Evolutionary conservation across 2,329 filamentous ascomycete species (phyloP).

Genomic region (Pestalotiopsis sp.): DNA sequence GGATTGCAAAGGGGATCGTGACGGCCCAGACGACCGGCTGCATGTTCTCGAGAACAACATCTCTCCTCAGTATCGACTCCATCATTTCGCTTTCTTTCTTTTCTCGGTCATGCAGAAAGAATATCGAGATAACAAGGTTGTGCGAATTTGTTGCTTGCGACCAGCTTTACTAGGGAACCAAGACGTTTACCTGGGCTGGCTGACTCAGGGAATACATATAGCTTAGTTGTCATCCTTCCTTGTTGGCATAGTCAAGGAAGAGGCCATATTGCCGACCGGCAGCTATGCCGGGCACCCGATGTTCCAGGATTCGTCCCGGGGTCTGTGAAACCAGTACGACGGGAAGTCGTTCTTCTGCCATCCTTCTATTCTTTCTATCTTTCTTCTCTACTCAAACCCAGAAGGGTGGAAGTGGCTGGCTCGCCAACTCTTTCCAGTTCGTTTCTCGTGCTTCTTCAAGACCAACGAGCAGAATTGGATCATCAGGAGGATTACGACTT

Average conservation of each 20-base stretch:
- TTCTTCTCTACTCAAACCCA: background rate
- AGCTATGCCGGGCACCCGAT: background rate
- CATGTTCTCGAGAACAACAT: background rate
- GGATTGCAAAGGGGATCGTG: background rate
- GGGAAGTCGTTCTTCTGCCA: background rate
- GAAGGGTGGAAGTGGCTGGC: background rate
- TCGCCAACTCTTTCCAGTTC: background rate
- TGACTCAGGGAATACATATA: background rate
- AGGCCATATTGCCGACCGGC: background rate
- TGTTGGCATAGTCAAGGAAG: background rate
- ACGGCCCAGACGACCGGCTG: background rate
- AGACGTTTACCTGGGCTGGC: background rate
- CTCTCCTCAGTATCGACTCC: background rate
- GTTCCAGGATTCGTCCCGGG: background rate
- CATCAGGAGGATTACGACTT: background rate
- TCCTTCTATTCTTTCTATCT: background rate
- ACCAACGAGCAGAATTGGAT: background rate
- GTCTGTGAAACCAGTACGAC: background rate
- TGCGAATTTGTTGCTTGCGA: background rate
- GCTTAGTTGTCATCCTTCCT: background rate
- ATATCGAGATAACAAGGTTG: background rate
- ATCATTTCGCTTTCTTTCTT: no score
- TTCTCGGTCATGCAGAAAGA: background rate
- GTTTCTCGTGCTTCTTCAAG: background rate
- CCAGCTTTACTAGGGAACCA: background rate